A percentile compares a stretch with the other conserved stretches of the same genome.
Evolutionary conservation across 108 stramenopile genomes (phyloP).

Genomic region (Hondaea fermentalgiana): DNA sequence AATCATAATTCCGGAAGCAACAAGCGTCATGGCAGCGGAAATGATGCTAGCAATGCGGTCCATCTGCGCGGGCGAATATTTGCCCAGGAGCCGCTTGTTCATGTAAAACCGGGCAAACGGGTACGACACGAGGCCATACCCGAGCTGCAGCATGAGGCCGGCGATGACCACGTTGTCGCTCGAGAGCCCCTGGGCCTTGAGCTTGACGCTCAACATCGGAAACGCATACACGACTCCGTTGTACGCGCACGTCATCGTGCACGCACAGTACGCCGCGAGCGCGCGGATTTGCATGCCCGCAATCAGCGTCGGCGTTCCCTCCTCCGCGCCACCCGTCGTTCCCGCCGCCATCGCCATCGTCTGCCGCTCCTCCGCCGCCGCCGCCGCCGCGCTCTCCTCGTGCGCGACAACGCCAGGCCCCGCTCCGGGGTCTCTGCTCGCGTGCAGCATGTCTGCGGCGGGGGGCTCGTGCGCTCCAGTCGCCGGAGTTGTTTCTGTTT

Average conservation of each 20-base stretch:
- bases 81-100: neutral
- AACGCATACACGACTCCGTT: neutral
- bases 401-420: too few species aligned
- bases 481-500: too few species aligned
- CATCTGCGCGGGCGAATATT: neutral
- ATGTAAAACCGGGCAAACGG: neutral
- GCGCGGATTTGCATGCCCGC: too few species aligned
- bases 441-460: too few species aligned
- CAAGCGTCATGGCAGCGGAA: neutral
- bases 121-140: neutral
- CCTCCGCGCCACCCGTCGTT: too few species aligned
- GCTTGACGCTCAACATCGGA: neutral
- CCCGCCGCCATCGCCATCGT: too few species aligned
- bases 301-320: too few species aligned
- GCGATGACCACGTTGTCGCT: neutral
- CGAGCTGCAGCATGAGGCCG: neutral
- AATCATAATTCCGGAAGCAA: neutral
- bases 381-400: too few species aligned
- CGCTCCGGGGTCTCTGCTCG: too few species aligned
- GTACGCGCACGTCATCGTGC: neutral
- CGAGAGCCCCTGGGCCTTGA: neutral
- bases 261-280: neutral
- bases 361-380: too few species aligned
- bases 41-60: neutral
- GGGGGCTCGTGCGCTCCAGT: too few species aligned